These are phyloP conservation scores for Solanum chaucha DNA, from an alignment of 257 asterid species.

Conservation along the genomic window DNA sequence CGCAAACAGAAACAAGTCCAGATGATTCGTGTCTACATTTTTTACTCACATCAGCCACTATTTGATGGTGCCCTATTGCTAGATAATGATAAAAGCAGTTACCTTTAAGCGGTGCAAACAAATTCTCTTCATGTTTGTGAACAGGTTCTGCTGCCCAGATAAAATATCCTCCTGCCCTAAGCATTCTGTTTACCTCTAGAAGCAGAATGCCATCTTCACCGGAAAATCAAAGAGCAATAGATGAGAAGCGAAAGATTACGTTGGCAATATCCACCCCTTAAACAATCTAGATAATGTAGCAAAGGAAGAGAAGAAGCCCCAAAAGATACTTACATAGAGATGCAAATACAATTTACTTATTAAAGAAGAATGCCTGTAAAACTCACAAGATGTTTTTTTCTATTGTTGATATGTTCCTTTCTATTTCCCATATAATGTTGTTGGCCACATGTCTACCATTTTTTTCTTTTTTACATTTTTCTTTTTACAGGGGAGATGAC, in stretches of 20 bases:
- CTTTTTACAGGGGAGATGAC: neutral
- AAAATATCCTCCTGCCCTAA: conserved; percentile 64
- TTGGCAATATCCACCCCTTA: neutral
- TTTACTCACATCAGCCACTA: neutral
- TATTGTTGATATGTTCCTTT: neutral
- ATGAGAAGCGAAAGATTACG: neutral
- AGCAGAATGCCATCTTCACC: conserved; percentile 50
- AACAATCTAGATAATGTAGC: neutral
- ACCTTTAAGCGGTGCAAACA: conserved; percentile 42
- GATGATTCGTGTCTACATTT: neutral
- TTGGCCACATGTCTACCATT: neutral
- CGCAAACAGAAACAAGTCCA: neutral
- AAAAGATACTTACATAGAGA: neutral
- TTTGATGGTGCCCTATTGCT: neutral
- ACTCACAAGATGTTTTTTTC: neutral
- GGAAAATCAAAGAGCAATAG: neutral
- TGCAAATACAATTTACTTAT: neutral
- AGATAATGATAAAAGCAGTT: neutral
- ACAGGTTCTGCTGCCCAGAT: conserved; percentile 29
- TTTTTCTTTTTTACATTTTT: neutral
- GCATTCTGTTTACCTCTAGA: conserved; percentile 59
- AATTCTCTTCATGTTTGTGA: conserved; percentile 11
- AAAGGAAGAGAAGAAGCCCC: neutral
- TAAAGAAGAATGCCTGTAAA: neutral
- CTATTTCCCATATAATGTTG: neutral